Base-by-base conservation (phyloP, 345 rosid genomes). In the Eucalyptus sp. region DNA sequence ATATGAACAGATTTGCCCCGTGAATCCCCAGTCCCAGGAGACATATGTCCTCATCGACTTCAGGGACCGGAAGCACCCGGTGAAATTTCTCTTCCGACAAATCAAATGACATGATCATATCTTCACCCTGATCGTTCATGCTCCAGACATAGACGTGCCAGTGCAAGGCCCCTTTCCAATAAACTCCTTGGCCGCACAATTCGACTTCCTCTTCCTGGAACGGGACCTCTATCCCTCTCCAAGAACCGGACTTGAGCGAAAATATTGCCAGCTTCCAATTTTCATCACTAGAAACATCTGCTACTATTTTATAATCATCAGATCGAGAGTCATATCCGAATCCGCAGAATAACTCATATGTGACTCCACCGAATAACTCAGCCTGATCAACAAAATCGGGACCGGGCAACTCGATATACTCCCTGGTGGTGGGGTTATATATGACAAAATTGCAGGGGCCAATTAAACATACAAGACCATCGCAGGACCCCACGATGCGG, bases 151-250 rank as follows among this genome's bases (percentile, higher is more conserved):
- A 8, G 46, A 5, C 14, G 27, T 11, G 29, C 88, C 90, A 89
- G 44, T 89, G 90, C 50, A 89, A 15, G 50, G 90, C 85, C 20
- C 88, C 90, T 48, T 89, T 89, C 20, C 68, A 48, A 50, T 50
- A 89, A 17, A 89, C 22, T 11, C 41, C 66, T 31, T 4, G 58
- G 10, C 25, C 58, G 25, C 0, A 0, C 58, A 52, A 52, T 52
- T 52, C 56, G 0, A 0, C 3, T 3, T 3, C 3, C 58, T 52
- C 58, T 64, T n/a, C 37, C 20, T 14, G 76, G 76, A 64, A 64
- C 76, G 15, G 76, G 10, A 64, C 37, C 4, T n/a, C 18, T 64
- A 13, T 89, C 13, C 50, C 50, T 86, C 90, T 89, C 90, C 88
- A 89, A 2, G 88, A 86, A 16, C 64, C 71, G 13, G 88, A 64